Evolutionary conservation across 129 eudicot genomes (phyloP).

Genomic region (Erigeron canadensis): DNA sequence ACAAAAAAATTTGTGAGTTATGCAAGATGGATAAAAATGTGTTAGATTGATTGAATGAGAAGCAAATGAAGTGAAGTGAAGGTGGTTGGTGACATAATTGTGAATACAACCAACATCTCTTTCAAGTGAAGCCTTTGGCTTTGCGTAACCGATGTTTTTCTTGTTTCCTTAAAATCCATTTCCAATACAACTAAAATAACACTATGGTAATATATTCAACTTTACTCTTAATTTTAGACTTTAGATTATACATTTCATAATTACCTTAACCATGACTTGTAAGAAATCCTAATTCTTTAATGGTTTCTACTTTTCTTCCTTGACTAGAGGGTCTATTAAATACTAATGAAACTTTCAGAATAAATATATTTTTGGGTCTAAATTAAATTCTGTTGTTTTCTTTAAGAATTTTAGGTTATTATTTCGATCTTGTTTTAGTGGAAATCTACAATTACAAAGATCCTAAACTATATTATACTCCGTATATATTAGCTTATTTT

Average conservation of each 20-base stretch:
- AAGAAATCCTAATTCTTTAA: background rate
- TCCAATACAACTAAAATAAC: background rate
- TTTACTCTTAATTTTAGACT: background rate
- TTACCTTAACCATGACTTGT: background rate
- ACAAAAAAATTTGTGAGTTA: too few species aligned
- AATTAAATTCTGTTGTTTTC: too few species aligned
- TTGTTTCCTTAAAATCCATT: conserved; percentile 11
- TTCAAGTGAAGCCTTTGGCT: conserved; percentile 27
- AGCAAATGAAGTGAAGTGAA: conserved; percentile 32
- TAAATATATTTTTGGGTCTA: background rate
- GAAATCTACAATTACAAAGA: too few species aligned
- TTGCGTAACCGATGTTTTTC: conserved; percentile 29
- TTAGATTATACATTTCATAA: background rate
- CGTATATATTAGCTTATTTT: too few species aligned
- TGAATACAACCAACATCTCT: conserved; percentile 27
- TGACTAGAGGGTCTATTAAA: background rate
- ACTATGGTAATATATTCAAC: background rate
- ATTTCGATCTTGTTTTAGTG: too few species aligned
- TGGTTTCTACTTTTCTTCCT: background rate
- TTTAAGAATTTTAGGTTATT: background rate
- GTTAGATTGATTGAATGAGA: conserved; percentile 23
- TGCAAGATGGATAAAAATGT: too few species aligned
- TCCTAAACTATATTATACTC: too few species aligned
- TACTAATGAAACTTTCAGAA: background rate
- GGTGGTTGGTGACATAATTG: conserved; percentile 28